Base-by-base conservation (phyloP, 345 rosid genomes). In the Camelina neglecta region DNA sequence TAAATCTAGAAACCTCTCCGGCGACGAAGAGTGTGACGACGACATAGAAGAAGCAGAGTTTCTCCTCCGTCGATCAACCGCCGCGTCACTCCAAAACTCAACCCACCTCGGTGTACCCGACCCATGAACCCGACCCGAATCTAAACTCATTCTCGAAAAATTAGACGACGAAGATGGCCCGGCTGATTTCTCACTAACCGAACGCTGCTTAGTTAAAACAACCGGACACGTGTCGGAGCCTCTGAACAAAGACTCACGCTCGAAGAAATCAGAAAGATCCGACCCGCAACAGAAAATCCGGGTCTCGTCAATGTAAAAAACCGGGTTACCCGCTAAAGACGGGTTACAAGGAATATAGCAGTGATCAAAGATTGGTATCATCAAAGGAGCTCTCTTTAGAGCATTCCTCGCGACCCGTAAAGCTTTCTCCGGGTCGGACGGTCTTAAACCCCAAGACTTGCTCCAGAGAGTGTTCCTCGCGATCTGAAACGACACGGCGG, bases 341-440 rank as follows among this genome's bases (percentile, higher is more conserved):
- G 99, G 99, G 67, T 81, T 88, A 55, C 97, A 89, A 44, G 99
- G 99, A 79, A 95, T 88, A 75, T 90, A 95, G 74, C 97, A 92
- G 63, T 86, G 99, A 82, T 89, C 88, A 75, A 89, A 92, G 45
- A 95, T 90, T 69, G 99, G 99, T 20, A 92, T 90, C 82, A 95
- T 75, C 41, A 88, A 84, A 20, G 99, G 99, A 33, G 97, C 96
- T 83, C 87, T 85, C 60, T 90, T 95, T 23, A 95, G 85, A 44
- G 97, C 93, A 67, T 83, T 89, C 75, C 99, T 80, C 23, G 97
- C 97, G 26, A 89, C 86, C 82, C 92, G 87, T 5, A 95, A 69
- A 1, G 93, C 97, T 11, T 84, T 89, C 66, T 92, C 99, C 65
- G 97, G 97, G 76, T 90, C 93, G 4, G 89, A 67, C 0, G 97